Conservation (phyloP, 2,329 filamentous ascomycete genomes). For the Dryadomyces quercivorus region DNA sequence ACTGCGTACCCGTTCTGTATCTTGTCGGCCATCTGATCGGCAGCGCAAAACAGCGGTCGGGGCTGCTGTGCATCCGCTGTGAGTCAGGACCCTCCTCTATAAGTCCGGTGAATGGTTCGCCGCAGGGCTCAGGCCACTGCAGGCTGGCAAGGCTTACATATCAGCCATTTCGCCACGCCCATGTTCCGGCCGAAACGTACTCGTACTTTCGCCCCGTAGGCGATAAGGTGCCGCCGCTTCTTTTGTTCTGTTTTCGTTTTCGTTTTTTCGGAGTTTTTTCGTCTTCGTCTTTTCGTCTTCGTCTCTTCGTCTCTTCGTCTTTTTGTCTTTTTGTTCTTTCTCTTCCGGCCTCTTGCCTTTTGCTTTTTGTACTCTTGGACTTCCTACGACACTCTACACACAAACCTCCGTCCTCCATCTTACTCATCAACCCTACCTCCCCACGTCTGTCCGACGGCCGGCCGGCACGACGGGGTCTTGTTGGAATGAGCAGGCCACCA, state of each 20-base stretch:
- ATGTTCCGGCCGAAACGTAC: too few relatives aligned
- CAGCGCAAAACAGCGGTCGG: neutral
- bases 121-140: too few relatives aligned
- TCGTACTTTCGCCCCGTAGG: too few relatives aligned
- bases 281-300: neutral
- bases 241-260: neutral
- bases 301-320: neutral
- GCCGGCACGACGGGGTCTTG: neutral
- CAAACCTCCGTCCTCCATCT: too few relatives aligned
- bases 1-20: too few relatives aligned
- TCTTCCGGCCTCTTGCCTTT: neutral
- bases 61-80: neutral
- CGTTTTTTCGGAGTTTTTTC: neutral
- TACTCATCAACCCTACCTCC: neutral
- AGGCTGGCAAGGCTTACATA: too few relatives aligned
- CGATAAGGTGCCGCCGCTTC: too few relatives aligned
- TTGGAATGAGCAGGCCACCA: slow-evolving; percentile 2
- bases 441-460: neutral
- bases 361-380: too few relatives aligned
- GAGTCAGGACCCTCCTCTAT: neutral
- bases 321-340: neutral
- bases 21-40: too few relatives aligned
- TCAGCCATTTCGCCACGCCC: too few relatives aligned
- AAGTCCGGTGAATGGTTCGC: too few relatives aligned
- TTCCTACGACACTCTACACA: too few relatives aligned